Evolutionary conservation across 1,284 basidiomycete species (phyloP).

Genomic region (Afroboletus lepidellus): DNA sequence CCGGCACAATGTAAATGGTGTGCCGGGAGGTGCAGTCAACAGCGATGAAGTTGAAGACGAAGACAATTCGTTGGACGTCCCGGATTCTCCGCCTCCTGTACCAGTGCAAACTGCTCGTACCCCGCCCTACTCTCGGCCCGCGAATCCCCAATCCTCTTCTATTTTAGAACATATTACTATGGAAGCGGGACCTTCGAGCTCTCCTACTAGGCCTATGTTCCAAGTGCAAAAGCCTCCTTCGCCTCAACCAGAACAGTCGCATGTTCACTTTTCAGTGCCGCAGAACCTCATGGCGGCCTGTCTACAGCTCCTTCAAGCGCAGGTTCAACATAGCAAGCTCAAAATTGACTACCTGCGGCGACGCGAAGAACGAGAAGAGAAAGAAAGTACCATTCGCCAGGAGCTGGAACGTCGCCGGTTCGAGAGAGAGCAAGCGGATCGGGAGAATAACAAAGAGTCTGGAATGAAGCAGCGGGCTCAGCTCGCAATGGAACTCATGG

Average conservation of each 20-base stretch:
- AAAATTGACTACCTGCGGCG: constrained; percentile 64
- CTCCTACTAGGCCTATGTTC: constrained; percentile 20
- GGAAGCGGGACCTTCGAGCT: constrained; percentile 23
- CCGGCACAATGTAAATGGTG: constrained; percentile 32
- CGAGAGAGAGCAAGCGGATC: constrained; percentile 51
- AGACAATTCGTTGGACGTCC: constrained; percentile 46
- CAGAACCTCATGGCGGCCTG: constrained; percentile 57
- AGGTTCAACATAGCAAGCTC: constrained; percentile 56
- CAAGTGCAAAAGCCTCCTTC: constrained; percentile 26
- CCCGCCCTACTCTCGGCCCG: constrained; percentile 25
- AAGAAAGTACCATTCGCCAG: constrained; percentile 47
- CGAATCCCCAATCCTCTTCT: constrained; percentile 13
- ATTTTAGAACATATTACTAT: constrained; percentile 16
- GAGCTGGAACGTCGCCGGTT: constrained; percentile 47
- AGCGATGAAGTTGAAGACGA: constrained; percentile 50
- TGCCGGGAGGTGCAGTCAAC: constrained; percentile 27
- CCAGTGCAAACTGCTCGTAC: constrained; percentile 29
- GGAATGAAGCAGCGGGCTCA: constrained; percentile 58
- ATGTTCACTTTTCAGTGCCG: constrained; percentile 52
- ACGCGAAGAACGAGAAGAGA: constrained; percentile 61
- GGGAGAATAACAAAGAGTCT: constrained; percentile 51
- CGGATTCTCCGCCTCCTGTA: constrained; percentile 28
- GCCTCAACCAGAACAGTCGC: constrained; percentile 34
- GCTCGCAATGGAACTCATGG: constrained; percentile 59
- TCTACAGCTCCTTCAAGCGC: constrained; percentile 55